phyloP scores from a whole-genome alignment of 139 green algal genomes.

The Chlamydomonas sp. region DNA sequence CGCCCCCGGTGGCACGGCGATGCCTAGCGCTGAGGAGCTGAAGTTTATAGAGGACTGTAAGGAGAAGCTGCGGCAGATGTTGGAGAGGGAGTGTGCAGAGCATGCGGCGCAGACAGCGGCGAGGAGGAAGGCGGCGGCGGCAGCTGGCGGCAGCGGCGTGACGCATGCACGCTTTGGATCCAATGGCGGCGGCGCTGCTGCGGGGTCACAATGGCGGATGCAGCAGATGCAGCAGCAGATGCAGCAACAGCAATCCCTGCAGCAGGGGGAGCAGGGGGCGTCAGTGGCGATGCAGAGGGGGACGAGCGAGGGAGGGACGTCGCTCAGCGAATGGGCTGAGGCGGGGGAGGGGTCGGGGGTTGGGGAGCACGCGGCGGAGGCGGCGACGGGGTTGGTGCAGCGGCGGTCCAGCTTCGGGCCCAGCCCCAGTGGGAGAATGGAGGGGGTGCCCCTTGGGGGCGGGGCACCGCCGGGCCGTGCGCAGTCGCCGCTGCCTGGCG shows the following conservation, averaged over 20 bases:
- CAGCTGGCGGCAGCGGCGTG: background rate
- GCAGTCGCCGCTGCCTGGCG: background rate
- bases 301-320: no score
- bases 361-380: no score
- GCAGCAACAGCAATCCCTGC: background rate
- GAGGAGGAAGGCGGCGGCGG: background rate
- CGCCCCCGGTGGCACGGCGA: conserved; percentile 14
- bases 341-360: no score
- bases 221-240: conserved; percentile 23
- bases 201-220: background rate
- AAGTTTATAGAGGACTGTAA: conserved; percentile 4
- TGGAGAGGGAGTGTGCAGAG: conserved; percentile 71
- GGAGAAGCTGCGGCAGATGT: conserved; percentile 57
- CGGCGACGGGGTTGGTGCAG: no score
- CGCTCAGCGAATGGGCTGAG: no score
- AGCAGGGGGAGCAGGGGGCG: conserved; percentile 7
- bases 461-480: background rate
- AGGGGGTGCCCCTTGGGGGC: background rate
- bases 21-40: conserved; percentile 6
- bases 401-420: no score
- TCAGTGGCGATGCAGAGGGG: no score
- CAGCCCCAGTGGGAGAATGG: no score
- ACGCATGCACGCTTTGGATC: background rate
- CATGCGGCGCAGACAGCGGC: conserved; percentile 17
- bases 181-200: no score